phyloP scores from a whole-genome alignment of 768 basidiomycete genomes.

The Lactifluus pinguis region DNA sequence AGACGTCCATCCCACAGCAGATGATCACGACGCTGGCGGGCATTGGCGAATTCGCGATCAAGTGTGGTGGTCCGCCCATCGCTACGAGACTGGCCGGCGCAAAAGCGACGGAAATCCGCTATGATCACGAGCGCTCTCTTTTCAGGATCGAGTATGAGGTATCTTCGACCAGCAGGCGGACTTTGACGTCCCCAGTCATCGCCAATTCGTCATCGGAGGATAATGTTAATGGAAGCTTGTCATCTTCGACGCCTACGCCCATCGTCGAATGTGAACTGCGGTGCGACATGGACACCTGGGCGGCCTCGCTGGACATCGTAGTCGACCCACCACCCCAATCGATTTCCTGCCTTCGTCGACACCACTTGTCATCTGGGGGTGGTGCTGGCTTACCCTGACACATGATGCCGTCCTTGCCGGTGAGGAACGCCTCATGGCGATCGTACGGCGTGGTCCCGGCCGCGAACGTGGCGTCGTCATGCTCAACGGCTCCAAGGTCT shows the following conservation, averaged over 20 bases:
- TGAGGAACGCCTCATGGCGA: constrained; percentile 64
- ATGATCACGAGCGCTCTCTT: constrained; percentile 77
- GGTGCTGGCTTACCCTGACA: constrained; percentile 90
- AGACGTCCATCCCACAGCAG: constrained; percentile 86
- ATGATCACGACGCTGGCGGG: constrained; percentile 88
- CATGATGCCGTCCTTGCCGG: constrained; percentile 75
- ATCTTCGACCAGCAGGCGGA: constrained; percentile 38
- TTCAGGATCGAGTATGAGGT: constrained; percentile 83
- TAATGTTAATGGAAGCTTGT: constrained; percentile 15
- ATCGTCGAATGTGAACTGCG: constrained; percentile 83
- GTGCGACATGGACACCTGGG: constrained; percentile 90
- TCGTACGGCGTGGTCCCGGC: constrained; percentile 63
- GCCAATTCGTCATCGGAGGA: constrained; percentile 14
- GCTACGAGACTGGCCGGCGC: constrained; percentile 77
- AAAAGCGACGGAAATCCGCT: constrained; percentile 61
- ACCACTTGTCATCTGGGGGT: constrained; percentile 76
- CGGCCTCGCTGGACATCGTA: constrained; percentile 71
- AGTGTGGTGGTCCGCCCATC: constrained; percentile 90
- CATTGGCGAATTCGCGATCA: constrained; percentile 92
- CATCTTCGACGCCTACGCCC: constrained; percentile 35
- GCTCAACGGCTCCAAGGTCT: constrained; percentile 80
- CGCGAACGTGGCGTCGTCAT: constrained; percentile 72
- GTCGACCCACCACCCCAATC: constrained; percentile 87
- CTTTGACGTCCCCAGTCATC: constrained; percentile 15
- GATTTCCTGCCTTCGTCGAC: constrained; percentile 51